Percentiles rank a stretch among this genome's conserved stretches.
Conservation (phyloP, 345 rosid species). For the Gossypium thurberi region DNA sequence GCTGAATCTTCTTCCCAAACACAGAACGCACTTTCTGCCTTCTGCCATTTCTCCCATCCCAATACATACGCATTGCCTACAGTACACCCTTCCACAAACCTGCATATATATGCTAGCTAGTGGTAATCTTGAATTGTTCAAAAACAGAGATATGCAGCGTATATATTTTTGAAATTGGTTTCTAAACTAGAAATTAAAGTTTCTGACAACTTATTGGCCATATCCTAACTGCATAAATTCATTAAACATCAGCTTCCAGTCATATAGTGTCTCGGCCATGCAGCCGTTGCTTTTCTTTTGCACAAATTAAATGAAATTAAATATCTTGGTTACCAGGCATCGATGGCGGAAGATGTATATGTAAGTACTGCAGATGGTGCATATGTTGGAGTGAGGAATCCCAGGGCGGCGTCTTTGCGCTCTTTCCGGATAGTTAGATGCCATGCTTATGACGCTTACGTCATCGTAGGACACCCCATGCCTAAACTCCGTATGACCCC, state of each 20-base stretch:
- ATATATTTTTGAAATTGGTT: background rate
- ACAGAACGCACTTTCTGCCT: slow-evolving; percentile 55
- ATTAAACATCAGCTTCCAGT: too few relatives aligned
- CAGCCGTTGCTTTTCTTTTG: too few relatives aligned
- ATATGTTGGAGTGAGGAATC: slow-evolving; percentile 63
- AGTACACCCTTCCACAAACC: slow-evolving; percentile 68
- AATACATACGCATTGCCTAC: slow-evolving; percentile 37
- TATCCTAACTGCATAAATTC: too few relatives aligned
- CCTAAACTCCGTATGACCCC: background rate
- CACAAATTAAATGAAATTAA: too few relatives aligned
- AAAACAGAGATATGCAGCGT: background rate
- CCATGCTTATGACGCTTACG: slow-evolving; percentile 30
- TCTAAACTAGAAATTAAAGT: too few relatives aligned
- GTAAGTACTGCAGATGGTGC: slow-evolving; percentile 50
- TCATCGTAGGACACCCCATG: slow-evolving; percentile 24
- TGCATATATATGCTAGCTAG: slow-evolving; percentile 13
- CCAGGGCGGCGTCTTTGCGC: slow-evolving; percentile 45
- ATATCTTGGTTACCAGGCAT: slow-evolving; percentile 36
- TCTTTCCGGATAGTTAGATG: slow-evolving; percentile 21
- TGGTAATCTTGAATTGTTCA: background rate
- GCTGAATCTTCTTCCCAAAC: slow-evolving; percentile 52
- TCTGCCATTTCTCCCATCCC: slow-evolving; percentile 71
- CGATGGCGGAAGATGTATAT: slow-evolving; percentile 51
- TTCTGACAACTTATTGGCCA: too few relatives aligned
- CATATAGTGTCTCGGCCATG: too few relatives aligned